Evolutionary conservation across 1,284 basidiomycete genomes (phyloP).

Genomic region (Ustilago cynodontis): DNA sequence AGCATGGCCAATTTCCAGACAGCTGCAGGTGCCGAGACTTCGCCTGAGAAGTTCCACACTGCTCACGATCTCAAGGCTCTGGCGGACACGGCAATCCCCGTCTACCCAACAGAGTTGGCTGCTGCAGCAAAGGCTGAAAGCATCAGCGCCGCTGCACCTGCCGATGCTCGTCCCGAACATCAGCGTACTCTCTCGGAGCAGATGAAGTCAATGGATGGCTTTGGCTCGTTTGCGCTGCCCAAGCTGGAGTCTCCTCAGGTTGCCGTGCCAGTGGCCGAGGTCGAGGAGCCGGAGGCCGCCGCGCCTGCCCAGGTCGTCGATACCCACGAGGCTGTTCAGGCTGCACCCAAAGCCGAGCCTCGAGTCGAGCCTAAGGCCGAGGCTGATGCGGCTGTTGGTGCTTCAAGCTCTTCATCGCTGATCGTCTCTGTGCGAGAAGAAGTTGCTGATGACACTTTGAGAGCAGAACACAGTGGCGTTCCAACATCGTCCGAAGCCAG

Average conservation of each 20-base stretch:
- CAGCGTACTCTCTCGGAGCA: slow-evolving; percentile 32
- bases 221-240: slow-evolving; percentile 28
- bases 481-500: slow-evolving; percentile 49
- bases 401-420: not conserved
- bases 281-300: not conserved
- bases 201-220: slow-evolving; percentile 27
- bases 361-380: slow-evolving; percentile 1
- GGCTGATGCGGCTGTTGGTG: not conserved
- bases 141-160: not conserved
- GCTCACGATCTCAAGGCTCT: slow-evolving; percentile 47
- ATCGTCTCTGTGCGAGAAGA: not conserved
- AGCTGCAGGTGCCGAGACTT: slow-evolving; percentile 15
- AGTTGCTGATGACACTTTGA: slow-evolving; percentile 8
- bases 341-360: no score
- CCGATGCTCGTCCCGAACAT: slow-evolving; percentile 21
- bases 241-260: slow-evolving; percentile 22
- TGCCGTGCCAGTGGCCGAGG: not conserved
- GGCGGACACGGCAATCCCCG: slow-evolving; percentile 25
- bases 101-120: slow-evolving; percentile 21
- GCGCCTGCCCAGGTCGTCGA: not conserved
- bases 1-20: slow-evolving; percentile 42
- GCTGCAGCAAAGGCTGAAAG: not conserved
- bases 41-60: slow-evolving; percentile 47
- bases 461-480: not conserved
- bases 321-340: not conserved